Evolutionary conservation across 371 early-diverging fungal genomes (phyloP), one percentile per base, ranked within the genome.

Genomic region (Actinomortierella ambigua): DNA sequence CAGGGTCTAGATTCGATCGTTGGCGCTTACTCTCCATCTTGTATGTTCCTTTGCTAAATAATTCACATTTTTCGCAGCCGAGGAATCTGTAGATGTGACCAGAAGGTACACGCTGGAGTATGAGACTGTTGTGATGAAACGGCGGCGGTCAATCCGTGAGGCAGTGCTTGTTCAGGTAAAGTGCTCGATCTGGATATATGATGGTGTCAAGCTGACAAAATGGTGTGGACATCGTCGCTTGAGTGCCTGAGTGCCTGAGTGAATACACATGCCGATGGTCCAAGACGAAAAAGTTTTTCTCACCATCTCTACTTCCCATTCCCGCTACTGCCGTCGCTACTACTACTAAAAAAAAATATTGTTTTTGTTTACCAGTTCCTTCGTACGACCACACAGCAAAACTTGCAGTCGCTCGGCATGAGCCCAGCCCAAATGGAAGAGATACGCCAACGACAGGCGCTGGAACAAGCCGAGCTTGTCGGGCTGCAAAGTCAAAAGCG

Each of bases 11-110:
- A 22, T 22, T 13, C 2, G 15, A 8, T 3, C 0, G 17, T 15
- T 44, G 54, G 13, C 51, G 24, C 27, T n/a, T 29, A 44, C 50
- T 17, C 28, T 18, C n/a, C 5, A 24, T 50, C 26, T 7, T 47
- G 20, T 4, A 15, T 58, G 7, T 50, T 24, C 15, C 22, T 50
- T 66, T 8, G 34, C 26, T 50, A 3, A 48, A 18, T 20, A 17
- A 14, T 23, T 5, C 17, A 41, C 22, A 28, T 7, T 40, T 9
- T 46, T 58, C 44, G n/a, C 40, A 76, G 76, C 75, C 1, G 66
- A 85, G 51, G 87, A 85, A 57, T 87, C 81, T 0, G 64, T 87
- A 2, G 92, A 90, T 78, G 88, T 89, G 4, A 87, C 86, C 1
- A 80, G 81, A 43, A 62, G 86, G 41, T 89, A 88, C 51, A 79